Percentiles rank a stretch among this genome's conserved stretches.
Conservation (phyloP, 495 filamentous ascomycete genomes). For the Podospora australis region DNA sequence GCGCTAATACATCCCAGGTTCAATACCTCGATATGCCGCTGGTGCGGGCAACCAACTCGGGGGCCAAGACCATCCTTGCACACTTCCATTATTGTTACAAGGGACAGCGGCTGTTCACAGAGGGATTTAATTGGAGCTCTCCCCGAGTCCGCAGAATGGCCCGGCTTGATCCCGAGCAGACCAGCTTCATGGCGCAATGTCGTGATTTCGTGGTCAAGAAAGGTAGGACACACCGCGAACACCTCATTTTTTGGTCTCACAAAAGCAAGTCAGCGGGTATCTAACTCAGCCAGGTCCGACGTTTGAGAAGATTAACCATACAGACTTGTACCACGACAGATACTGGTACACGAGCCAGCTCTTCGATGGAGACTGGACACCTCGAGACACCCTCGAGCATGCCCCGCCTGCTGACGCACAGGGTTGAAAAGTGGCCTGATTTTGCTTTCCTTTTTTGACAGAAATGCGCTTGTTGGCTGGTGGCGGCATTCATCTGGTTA, state of each 20-base stretch:
- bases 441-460: conserved; percentile 3
- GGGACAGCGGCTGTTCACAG: conserved; percentile 29
- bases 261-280: background rate
- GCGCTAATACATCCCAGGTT: conserved; percentile 17
- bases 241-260: background rate
- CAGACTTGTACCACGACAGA: conserved; percentile 23
- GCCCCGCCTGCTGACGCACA: conserved; percentile 19
- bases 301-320: conserved; percentile 26
- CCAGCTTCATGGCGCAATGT: conserved; percentile 27
- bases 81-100: conserved; percentile 39
- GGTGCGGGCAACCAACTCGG: conserved; percentile 34
- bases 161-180: conserved; percentile 28
- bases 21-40: conserved; percentile 35
- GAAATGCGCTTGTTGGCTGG: conserved; percentile 1
- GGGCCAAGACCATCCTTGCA: conserved; percentile 37
- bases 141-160: conserved; percentile 29
- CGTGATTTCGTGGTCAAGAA: conserved; percentile 23
- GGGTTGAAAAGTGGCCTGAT: conserved; percentile 21
- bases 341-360: conserved; percentile 37
- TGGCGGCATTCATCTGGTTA: conserved; percentile 1
- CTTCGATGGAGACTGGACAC: conserved; percentile 32
- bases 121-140: conserved; percentile 28
- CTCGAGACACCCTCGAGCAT: conserved; percentile 31
- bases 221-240: conserved; percentile 18
- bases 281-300: conserved; percentile 11